Percentiles rank a stretch among this genome's conserved stretches.
phyloP scores from a whole-genome alignment of 1,139 yeast species.

The Spencermartinsiella ligniputridi region DNA sequence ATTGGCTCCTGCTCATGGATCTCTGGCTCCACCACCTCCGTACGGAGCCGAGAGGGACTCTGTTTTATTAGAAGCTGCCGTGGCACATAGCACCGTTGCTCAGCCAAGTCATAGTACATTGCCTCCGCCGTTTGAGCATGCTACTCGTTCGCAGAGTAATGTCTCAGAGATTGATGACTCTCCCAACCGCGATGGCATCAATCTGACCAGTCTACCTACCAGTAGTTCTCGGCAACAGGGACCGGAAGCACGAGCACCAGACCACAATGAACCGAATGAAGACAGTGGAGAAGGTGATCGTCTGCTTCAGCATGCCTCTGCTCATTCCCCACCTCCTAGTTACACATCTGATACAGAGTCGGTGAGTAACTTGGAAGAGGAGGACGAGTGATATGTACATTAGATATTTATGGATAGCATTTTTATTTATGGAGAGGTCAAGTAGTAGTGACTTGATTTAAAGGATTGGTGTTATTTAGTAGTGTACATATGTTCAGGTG shows the following conservation, averaged over 20 bases:
- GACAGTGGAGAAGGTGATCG: too few species aligned
- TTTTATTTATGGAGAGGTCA: too few species aligned
- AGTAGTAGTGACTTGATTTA: too few species aligned
- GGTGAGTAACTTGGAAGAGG: constrained; percentile 9
- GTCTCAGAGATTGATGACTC: constrained; percentile 9
- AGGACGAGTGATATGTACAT: not conserved
- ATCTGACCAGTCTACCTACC: constrained; percentile 13
- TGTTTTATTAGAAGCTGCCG: constrained; percentile 34
- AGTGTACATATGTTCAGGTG: too few species aligned
- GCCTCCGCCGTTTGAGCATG: constrained; percentile 15
- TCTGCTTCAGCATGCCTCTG: constrained; percentile 4
- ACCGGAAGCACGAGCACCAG: not conserved
- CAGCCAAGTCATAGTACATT: constrained; percentile 9
- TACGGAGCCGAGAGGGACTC: constrained; percentile 50
- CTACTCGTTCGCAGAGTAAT: constrained; percentile 9
- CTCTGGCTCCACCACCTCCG: constrained; percentile 72
- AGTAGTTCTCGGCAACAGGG: not conserved
- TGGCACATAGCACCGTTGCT: not conserved
- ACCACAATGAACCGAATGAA: not conserved
- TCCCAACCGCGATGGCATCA: constrained; percentile 18
- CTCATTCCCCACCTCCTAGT: constrained; percentile 27
- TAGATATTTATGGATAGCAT: constrained; percentile 3
- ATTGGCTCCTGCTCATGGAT: constrained; percentile 71
- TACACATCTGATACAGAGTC: constrained; percentile 22
- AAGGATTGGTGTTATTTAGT: too few species aligned